These are phyloP conservation scores for Cyberlindnera mississippiensis DNA, from an alignment of 805 yeast species.

Conservation along the genomic window DNA sequence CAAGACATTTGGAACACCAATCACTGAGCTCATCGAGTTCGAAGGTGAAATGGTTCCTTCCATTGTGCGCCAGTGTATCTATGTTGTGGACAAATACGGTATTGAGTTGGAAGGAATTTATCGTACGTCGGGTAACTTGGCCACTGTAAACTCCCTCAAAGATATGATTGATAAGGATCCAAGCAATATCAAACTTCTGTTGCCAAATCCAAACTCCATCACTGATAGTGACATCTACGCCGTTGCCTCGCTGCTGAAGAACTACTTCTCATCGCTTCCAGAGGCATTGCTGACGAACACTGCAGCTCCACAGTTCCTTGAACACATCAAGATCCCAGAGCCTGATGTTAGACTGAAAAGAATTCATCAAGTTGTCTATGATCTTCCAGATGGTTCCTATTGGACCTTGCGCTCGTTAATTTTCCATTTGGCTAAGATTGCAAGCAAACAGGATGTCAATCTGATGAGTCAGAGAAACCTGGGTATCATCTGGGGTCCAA, in stretches of 20 bases:
- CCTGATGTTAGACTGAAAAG: conserved; percentile 60
- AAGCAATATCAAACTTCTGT: conserved; percentile 51
- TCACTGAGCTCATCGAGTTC: conserved; percentile 69
- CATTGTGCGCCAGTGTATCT: conserved; percentile 83
- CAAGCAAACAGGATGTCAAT: conserved; percentile 56
- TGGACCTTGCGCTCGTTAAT: conserved; percentile 83
- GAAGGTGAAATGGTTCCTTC: conserved; percentile 93
- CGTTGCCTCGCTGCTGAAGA: conserved; percentile 83
- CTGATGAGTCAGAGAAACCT: conserved; percentile 80
- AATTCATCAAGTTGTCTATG: conserved; percentile 82
- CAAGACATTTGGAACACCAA: conserved; percentile 75
- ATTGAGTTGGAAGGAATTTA: conserved; percentile 85
- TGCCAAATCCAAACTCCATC: conserved; percentile 51
- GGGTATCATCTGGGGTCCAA: conserved; percentile 95
- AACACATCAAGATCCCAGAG: conserved; percentile 66
- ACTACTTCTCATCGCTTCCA: conserved; percentile 80
- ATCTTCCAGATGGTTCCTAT: conserved; percentile 91
- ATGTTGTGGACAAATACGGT: conserved; percentile 82
- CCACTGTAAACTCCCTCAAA: conserved; percentile 68
- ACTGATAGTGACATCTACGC: conserved; percentile 80
- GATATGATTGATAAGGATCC: conserved; percentile 75
- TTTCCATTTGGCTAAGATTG: conserved; percentile 79
- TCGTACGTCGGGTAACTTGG: conserved; percentile 74
- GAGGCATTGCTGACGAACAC: conserved; percentile 76
- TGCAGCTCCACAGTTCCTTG: conserved; percentile 57